Conservation (phyloP, 495 filamentous ascomycete species). For the Hypoxylon crocopeplum region DNA sequence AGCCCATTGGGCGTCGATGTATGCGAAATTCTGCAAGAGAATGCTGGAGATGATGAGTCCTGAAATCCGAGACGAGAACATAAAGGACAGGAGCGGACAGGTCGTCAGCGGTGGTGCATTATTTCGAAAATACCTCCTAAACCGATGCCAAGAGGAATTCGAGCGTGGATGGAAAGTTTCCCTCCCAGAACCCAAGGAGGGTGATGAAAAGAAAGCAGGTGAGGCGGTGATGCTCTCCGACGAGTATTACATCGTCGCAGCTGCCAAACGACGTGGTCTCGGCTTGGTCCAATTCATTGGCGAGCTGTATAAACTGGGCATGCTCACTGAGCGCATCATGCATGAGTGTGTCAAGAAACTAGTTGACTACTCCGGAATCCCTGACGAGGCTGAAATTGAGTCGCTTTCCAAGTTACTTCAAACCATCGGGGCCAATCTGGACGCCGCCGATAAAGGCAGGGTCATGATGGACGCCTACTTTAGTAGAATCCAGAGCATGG, state of each 20-base stretch:
- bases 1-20: conserved; percentile 98
- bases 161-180: conserved; percentile 97
- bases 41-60: conserved; percentile 96
- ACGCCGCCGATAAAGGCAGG: conserved; percentile 78
- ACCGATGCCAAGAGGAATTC: conserved; percentile 98
- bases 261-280: conserved; percentile 94
- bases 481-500: conserved; percentile 78
- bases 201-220: conserved; percentile 58
- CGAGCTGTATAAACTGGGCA: conserved; percentile 96
- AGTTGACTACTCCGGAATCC: conserved; percentile 90
- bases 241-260: conserved; percentile 94
- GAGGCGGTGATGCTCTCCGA: conserved; percentile 89
- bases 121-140: conserved; percentile 98
- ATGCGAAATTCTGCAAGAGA: conserved; percentile 96
- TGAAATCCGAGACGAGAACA: conserved; percentile 93
- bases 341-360: conserved; percentile 98
- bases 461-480: conserved; percentile 95
- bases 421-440: conserved; percentile 87
- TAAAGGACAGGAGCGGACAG: conserved; percentile 82
- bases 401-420: conserved; percentile 89
- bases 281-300: conserved; percentile 99
- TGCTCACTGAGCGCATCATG: conserved; percentile 99
- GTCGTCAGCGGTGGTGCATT: conserved; percentile 90
- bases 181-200: conserved; percentile 81
- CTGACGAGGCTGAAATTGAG: conserved; percentile 96